A percentile compares a stretch with the other conserved stretches of the same genome.
Conservation (phyloP, 352 stramenopile species). For the Globisporangium camurandrum region DNA sequence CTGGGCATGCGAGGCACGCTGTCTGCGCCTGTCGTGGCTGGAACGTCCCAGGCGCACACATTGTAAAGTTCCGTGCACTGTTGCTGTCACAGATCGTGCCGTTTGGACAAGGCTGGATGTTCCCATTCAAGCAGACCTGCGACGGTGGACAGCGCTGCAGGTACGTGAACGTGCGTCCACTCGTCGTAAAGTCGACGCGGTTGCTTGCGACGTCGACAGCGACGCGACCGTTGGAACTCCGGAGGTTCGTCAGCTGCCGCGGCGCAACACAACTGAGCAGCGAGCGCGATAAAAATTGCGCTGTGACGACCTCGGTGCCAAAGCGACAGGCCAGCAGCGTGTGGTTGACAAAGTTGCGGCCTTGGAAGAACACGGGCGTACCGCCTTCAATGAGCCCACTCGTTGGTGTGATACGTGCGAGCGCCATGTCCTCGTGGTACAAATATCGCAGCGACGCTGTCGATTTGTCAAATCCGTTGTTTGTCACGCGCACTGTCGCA, state of each 20-base stretch:
- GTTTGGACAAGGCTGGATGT: constrained; percentile 76
- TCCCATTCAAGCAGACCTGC: constrained; percentile 47
- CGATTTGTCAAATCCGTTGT: constrained; percentile 76
- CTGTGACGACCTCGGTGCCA: constrained; percentile 48
- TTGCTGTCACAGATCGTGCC: constrained; percentile 66
- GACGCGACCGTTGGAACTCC: constrained; percentile 38
- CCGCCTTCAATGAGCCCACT: constrained; percentile 70
- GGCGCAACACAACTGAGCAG: constrained; percentile 80
- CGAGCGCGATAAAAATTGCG: constrained; percentile 72
- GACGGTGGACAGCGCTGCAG: constrained; percentile 46
- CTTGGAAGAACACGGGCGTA: constrained; percentile 87
- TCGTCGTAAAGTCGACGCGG: constrained; percentile 74
- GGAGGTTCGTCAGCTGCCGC: constrained; percentile 40
- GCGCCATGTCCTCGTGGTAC: constrained; percentile 81
- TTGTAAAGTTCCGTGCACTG: constrained; percentile 87
- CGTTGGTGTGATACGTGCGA: constrained; percentile 68
- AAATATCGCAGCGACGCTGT: constrained; percentile 36
- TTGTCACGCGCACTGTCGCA: constrained; percentile 69
- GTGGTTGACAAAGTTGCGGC: constrained; percentile 92
- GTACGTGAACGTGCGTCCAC: constrained; percentile 68
- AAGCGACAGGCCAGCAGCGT: constrained; percentile 87
- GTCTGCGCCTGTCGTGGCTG: constrained; percentile 81
- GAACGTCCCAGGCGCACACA: constrained; percentile 91
- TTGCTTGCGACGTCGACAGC: constrained; percentile 84
- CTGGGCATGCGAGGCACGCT: constrained; percentile 86